These are phyloP conservation scores for Blastobotrys serpentis DNA, from an alignment of 1,139 yeast genomes.

Conservation along the genomic window DNA sequence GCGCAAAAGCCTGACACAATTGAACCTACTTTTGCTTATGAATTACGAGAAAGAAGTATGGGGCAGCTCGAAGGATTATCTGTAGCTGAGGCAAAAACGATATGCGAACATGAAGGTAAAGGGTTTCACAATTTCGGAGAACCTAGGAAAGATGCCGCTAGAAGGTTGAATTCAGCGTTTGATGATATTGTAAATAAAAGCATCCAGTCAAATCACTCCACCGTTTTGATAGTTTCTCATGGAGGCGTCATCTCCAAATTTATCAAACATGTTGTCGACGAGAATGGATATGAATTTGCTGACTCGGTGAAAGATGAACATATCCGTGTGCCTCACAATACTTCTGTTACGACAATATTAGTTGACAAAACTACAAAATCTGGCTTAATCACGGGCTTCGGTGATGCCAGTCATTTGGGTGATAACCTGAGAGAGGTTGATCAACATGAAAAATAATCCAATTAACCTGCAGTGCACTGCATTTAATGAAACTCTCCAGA, in stretches of 20 bases:
- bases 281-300: constrained; percentile 41
- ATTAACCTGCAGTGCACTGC: constrained; percentile 5
- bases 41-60: constrained; percentile 75
- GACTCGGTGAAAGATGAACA: constrained; percentile 43
- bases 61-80: constrained; percentile 78
- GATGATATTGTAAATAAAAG: constrained; percentile 45
- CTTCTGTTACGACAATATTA: constrained; percentile 67
- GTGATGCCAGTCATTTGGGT: constrained; percentile 28
- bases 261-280: constrained; percentile 45
- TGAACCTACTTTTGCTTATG: constrained; percentile 33
- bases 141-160: constrained; percentile 45
- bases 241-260: constrained; percentile 81
- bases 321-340: constrained; percentile 66
- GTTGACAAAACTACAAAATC: constrained; percentile 19
- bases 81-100: constrained; percentile 59
- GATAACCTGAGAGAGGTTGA: constrained; percentile 18
- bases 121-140: constrained; percentile 58
- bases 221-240: constrained; percentile 70
- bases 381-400: constrained; percentile 28
- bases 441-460: constrained; percentile 18
- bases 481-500: not conserved
- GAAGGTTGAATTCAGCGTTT: constrained; percentile 54
- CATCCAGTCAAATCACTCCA: constrained; percentile 40
- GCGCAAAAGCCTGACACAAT: constrained; percentile 4
- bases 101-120: constrained; percentile 51